phyloP scores from a whole-genome alignment of 768 basidiomycete genomes.

The Dioszegia crocea region DNA sequence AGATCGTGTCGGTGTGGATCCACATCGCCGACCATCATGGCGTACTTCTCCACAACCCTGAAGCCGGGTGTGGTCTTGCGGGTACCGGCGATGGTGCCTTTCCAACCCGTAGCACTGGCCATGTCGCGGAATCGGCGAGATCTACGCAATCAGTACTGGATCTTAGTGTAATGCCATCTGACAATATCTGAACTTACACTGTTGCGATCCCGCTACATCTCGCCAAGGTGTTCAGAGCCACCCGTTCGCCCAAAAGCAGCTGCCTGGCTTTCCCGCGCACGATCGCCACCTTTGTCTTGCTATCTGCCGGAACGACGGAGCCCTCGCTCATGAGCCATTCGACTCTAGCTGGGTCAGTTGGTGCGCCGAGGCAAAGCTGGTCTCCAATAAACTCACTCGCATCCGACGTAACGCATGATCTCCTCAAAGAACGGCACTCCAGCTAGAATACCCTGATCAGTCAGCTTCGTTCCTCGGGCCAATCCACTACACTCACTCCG shows the following conservation, averaged over 20 bases:
- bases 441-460: constrained; percentile 65
- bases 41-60: constrained; percentile 95
- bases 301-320: constrained; percentile 66
- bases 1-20: constrained; percentile 93
- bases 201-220: constrained; percentile 96
- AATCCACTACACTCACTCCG: constrained; percentile 52
- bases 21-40: constrained; percentile 94
- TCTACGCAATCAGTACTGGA: constrained; percentile 52
- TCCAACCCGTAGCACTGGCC: constrained; percentile 71
- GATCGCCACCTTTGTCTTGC: constrained; percentile 66
- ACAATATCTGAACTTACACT: constrained; percentile 72
- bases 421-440: constrained; percentile 95
- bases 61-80: constrained; percentile 98
- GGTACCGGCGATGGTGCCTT: constrained; percentile 87
- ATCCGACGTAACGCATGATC: constrained; percentile 80
- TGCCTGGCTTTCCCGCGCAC: constrained; percentile 83
- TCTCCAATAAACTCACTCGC: constrained; percentile 63
- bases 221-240: constrained; percentile 87
- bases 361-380: neutral
- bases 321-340: constrained; percentile 92
- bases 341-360: constrained; percentile 58
- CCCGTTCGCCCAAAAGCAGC: constrained; percentile 83
- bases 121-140: constrained; percentile 76
- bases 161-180: no score
- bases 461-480: neutral